Base-by-base conservation (phyloP, 345 rosid genomes). In the Arabis hirsuta region DNA sequence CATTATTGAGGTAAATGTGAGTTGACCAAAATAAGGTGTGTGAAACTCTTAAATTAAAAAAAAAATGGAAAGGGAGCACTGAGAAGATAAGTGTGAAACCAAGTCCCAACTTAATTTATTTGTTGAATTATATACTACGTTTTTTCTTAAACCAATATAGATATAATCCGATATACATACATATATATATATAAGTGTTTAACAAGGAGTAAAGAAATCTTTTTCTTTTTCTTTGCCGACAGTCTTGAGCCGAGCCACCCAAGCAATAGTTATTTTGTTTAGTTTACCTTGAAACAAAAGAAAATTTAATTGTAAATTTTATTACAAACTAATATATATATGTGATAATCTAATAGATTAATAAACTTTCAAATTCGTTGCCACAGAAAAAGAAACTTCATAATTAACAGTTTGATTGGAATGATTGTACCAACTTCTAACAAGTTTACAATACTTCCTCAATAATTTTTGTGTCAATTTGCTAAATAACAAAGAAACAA, bases 31-130 rank as follows among this genome's bases (percentile, higher is more conserved):
- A 31, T 38, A 8, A 0, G 31, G 4, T 48, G 48, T 47, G 32
- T 58, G 51, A 59, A 47, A 22, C 44, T 55, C 43, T 19, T 43
- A 42, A 16, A 27, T 12, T 34, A 5, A 24, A 20, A 50, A 11
- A 27, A 29, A 46, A 22, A 12, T 57, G 29, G 12, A 70, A 46
- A 70, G 36, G 27, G 50, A 70, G 59, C 59, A 50, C n/a, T 16
- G 24, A 45, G 45, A 46, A 45, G 36, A 46, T n/a, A 47, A 47
- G 47, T 62, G 69, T 62, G 55, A 62, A 61, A 61, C 20, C 53
- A 50, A 11, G 47, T 56, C 44, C 43, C 12, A 42, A 13, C 34
- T 39, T 55, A 16, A 8, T 29, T 27, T 44, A 31, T 67, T 42
- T 43, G 13, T 19, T 43, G 32, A 14, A 3, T 14, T 62, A 31